Conservation (phyloP, 2,329 filamentous ascomycete genomes). For the Apiospora phragmitis region DNA sequence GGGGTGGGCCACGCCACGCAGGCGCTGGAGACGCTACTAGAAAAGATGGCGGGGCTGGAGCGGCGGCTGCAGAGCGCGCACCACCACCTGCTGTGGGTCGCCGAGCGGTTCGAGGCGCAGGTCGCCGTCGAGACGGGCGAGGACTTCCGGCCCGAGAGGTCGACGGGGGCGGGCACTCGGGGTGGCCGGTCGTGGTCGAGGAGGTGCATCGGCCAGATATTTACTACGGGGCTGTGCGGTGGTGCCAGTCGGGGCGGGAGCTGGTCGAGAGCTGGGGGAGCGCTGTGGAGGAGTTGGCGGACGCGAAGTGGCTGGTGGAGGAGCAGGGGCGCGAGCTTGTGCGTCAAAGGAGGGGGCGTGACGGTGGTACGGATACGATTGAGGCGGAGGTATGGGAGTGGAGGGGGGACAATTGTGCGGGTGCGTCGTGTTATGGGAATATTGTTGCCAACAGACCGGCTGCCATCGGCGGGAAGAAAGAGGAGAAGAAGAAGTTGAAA, state of each 20-base stretch:
- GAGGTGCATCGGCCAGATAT: not conserved
- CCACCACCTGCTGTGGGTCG: not conserved
- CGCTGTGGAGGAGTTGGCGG: not conserved
- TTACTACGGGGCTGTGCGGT: not conserved
- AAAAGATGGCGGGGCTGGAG: not conserved
- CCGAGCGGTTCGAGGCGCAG: not conserved
- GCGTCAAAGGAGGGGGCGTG: not conserved
- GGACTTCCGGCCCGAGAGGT: not conserved
- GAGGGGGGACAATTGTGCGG: not conserved
- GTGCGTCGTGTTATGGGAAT: not conserved
- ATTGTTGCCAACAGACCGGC: not conserved
- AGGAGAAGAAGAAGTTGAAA: not conserved
- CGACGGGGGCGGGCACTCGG: not conserved
- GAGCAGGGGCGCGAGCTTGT: not conserved
- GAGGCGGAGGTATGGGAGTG: not conserved
- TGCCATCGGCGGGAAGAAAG: not conserved
- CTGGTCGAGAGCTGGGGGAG: not conserved
- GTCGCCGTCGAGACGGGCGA: not conserved
- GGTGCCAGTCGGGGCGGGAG: not conserved
- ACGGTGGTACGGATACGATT: not conserved
- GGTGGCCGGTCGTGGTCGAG: not conserved
- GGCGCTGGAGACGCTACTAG: not conserved
- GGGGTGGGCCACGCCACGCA: not conserved
- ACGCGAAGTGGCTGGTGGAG: not conserved
- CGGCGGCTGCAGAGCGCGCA: not conserved